A percentile compares a stretch with the other conserved stretches of the same genome.
These are phyloP conservation scores for Actinomucor elegans DNA, from an alignment of 371 early-diverging fungal genomes.

Conservation along the genomic window DNA sequence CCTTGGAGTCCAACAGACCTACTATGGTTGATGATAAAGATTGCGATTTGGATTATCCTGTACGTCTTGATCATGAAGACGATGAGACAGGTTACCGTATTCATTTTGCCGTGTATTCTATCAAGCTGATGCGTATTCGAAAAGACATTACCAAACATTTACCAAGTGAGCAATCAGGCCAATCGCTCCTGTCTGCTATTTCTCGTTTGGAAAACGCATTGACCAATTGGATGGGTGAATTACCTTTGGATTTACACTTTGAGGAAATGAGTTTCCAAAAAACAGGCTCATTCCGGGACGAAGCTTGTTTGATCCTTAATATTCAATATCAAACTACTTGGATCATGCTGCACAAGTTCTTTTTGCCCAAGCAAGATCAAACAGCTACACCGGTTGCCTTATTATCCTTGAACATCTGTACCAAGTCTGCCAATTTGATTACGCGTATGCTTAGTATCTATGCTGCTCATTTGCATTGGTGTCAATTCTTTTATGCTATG, in stretches of 20 bases:
- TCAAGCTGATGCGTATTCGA: slow-evolving; percentile 58
- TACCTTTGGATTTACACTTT: slow-evolving; percentile 38
- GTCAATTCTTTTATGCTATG: slow-evolving; percentile 47
- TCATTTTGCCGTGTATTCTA: slow-evolving; percentile 48
- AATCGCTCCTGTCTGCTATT: slow-evolving; percentile 46
- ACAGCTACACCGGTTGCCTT: slow-evolving; percentile 33
- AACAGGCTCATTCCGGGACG: slow-evolving; percentile 40
- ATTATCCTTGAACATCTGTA: slow-evolving; percentile 35
- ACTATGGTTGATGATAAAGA: slow-evolving; percentile 65
- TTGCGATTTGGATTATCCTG: slow-evolving; percentile 59
- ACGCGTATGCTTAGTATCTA: slow-evolving; percentile 49
- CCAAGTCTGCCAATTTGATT: slow-evolving; percentile 39
- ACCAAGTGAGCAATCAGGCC: slow-evolving; percentile 48
- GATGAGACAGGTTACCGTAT: slow-evolving; percentile 49
- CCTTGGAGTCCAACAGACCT: slow-evolving; percentile 49
- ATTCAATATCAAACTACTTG: slow-evolving; percentile 50
- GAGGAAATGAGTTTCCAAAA: slow-evolving; percentile 30
- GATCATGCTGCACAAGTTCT: slow-evolving; percentile 53
- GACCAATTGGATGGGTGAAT: slow-evolving; percentile 49
- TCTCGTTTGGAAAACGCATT: slow-evolving; percentile 54
- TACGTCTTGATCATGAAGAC: slow-evolving; percentile 45
- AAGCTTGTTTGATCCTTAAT: slow-evolving; percentile 38
- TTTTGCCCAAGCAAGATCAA: slow-evolving; percentile 42
- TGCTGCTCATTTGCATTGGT: slow-evolving; percentile 37
- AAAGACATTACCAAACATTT: slow-evolving; percentile 55